Evolutionary conservation across 768 basidiomycete genomes (phyloP), one percentile per base, ranked within the genome.

Genomic region (Chalciporus chontae): DNA sequence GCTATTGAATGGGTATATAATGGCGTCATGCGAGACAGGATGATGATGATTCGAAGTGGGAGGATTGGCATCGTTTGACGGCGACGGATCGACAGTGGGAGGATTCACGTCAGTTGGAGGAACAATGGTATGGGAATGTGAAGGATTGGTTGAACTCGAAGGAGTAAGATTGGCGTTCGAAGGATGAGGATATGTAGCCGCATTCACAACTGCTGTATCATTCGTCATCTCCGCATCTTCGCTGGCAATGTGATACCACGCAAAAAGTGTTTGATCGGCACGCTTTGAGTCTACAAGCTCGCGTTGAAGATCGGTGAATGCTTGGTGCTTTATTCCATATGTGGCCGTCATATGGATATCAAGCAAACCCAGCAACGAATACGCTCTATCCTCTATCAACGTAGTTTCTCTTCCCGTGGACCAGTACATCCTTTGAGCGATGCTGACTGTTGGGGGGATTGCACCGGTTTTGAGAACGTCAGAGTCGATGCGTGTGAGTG

Each of bases 391-490:
- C 27, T 70, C 68, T 24, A 47, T 23, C 40, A 8, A 45, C 11
- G 52, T 59, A 13, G 67, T 69, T 13, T 54, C 42, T 43, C 68
- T 57, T 13, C 46, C 15, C 1, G 54, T 26, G 15, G 67, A 58
- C 69, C 69, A 69, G 17, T 48, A 54, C 57, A 69, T 62, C 26
- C 40, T 60, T 27, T 59, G 58, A 27, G 64, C 65, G 23, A 63
- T 57, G 14, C 54, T 50, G 10, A 58, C 26, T 1, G 56, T 48
- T 41, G 2, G 40, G 15, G 48, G 51, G 2, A 58, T 60, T 8
- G 29, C 29, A 3, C 43, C 26, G 31, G 26, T 38, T 36, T 21
- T 31, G 26, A 65, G 58, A 11, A 67, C 56, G 18, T 54, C 50
- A 3, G 3, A 17, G 21, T 17, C 34, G 27, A 67, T 60, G 17